Evolutionary conservation across 2,329 filamentous ascomycete species (phyloP), one percentile per base, ranked within the genome.

Genomic region (Drechslerella dactyloides): DNA sequence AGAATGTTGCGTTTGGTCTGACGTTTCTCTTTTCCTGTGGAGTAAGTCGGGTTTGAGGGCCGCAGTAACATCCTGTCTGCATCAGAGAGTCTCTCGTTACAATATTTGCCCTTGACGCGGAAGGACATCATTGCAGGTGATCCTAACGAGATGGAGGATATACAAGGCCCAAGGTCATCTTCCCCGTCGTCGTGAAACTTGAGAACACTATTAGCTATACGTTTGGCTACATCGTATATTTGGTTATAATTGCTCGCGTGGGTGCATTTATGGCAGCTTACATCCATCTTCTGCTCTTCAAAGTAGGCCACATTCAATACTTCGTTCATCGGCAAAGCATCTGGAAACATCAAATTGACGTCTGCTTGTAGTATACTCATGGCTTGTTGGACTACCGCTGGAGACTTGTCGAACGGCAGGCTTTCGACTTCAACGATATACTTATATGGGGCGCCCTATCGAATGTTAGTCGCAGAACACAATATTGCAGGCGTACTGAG

Each of bases 151-250:
- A 87, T 79, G 0, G 86, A 87, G 0, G 86, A 85, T 5, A 89
- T 85, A 0, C 84, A 86, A 0, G 86, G 85, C 0, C 87, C 87
- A 0, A 89, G 80, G 2, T 85, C 85, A 8, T 79, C 79, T 75
- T 90, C 87, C 2, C 87, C 87, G 74, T 90, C 88, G 65, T 89
- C 87, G 68, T 90, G 87, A 74, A 84, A 87, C 80, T 86, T 33
- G 3, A 74, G 1, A 19, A n/a, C 7, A 51, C 33, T 53, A 42
- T 52, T 42, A 60, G 11, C 1, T 19, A 17, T 19, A 17, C 27
- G 30, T 13, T 35, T 46, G 27, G 21, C 10, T 51, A 15, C 17
- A 33, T 15, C 19, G 2, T 11, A 52, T 23, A 33, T 5, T 15
- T 4, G 13, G 48, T n/a, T n/a, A n/a, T n/a, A 24, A 23, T 15